These are phyloP conservation scores for Tuber magnatum DNA, from an alignment of 495 filamentous ascomycete genomes.

Conservation along the genomic window DNA sequence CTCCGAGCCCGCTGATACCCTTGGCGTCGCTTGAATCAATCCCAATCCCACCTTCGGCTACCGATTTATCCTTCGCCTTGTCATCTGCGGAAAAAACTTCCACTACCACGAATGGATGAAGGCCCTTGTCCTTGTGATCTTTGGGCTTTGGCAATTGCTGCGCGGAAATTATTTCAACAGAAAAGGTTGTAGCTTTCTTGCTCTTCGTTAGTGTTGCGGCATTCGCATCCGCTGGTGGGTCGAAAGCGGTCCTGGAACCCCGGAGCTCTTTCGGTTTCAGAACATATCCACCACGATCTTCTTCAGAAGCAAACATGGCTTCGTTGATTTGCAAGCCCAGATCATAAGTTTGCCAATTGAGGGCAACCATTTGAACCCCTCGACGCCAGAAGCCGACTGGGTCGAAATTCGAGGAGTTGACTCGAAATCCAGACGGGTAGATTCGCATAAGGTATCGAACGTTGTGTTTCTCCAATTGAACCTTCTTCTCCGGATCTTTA, in stretches of 20 bases:
- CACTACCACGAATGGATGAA: conserved; percentile 90
- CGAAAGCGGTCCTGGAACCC: conserved; percentile 32
- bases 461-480: conserved; percentile 76
- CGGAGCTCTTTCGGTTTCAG: conserved; percentile 84
- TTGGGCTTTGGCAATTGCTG: conserved; percentile 85
- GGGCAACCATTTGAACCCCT: conserved; percentile 90
- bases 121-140: conserved; percentile 59
- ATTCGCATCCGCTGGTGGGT: conserved; percentile 45
- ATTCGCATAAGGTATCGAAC: conserved; percentile 86
- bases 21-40: conserved; percentile 62
- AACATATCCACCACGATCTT: conserved; percentile 81
- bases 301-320: conserved; percentile 94
- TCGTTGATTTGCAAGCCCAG: conserved; percentile 90
- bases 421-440: conserved; percentile 72
- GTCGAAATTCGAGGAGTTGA: conserved; percentile 85
- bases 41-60: conserved; percentile 61
- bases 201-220: conserved; percentile 52
- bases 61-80: conserved; percentile 53
- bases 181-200: conserved; percentile 72
- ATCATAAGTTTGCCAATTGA: conserved; percentile 98
- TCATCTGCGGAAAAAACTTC: conserved; percentile 93
- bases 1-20: conserved; percentile 63
- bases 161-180: conserved; percentile 82
- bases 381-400: conserved; percentile 86
- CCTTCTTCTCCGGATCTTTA: conserved; percentile 62